Conservation (phyloP, 2,329 filamentous ascomycete genomes). For the Aureobasidium sp. region DNA sequence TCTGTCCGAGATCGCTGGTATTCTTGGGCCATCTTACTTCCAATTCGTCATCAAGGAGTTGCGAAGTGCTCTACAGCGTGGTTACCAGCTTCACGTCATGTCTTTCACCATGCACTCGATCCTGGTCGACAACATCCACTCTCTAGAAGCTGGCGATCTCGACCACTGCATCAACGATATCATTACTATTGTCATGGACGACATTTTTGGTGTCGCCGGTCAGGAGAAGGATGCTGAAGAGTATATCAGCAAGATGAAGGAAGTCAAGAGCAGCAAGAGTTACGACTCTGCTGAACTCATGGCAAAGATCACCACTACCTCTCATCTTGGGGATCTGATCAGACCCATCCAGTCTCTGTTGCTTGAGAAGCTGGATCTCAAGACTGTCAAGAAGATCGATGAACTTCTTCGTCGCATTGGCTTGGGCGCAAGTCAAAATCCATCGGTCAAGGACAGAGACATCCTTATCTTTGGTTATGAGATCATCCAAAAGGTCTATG, state of each 20-base stretch:
- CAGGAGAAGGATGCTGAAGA: slow-evolving; percentile 97
- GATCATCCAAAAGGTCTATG: slow-evolving; percentile 78
- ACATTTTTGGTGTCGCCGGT: slow-evolving; percentile 86
- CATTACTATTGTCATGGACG: slow-evolving; percentile 86
- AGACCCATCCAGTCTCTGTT: slow-evolving; percentile 72
- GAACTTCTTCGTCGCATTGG: slow-evolving; percentile 78
- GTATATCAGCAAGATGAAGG: slow-evolving; percentile 92
- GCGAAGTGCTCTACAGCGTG: slow-evolving; percentile 70
- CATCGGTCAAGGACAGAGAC: slow-evolving; percentile 68
- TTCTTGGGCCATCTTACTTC: slow-evolving; percentile 77
- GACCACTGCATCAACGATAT: slow-evolving; percentile 80
- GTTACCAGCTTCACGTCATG: slow-evolving; percentile 89
- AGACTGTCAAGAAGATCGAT: slow-evolving; percentile 83
- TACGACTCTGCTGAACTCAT: slow-evolving; percentile 95
- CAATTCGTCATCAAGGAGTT: slow-evolving; percentile 92
- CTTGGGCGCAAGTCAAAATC: slow-evolving; percentile 74
- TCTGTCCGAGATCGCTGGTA: slow-evolving; percentile 70
- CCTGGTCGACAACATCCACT: slow-evolving; percentile 65
- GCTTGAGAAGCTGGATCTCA: slow-evolving; percentile 74
- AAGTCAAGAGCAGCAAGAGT: slow-evolving; percentile 96
- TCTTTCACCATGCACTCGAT: slow-evolving; percentile 94
- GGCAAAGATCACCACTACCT: slow-evolving; percentile 72
- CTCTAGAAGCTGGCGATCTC: slow-evolving; percentile 72
- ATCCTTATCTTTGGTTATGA: slow-evolving; percentile 94
- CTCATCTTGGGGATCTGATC: slow-evolving; percentile 66